phyloP scores from a whole-genome alignment of 1,139 yeast genomes.

The Lodderomyces orthopsilosis region DNA sequence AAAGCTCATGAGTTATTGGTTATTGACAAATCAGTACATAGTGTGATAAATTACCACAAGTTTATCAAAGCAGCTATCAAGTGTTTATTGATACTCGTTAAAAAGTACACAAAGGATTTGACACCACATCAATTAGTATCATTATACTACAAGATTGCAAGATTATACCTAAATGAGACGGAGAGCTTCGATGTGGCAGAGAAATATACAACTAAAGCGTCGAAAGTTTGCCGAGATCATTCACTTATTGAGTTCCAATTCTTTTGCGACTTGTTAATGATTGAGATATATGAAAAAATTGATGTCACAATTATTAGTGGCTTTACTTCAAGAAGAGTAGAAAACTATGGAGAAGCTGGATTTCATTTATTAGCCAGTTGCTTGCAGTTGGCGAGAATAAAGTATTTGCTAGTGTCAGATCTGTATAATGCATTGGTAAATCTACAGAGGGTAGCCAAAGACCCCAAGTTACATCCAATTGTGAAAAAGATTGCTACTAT shows the following conservation, averaged over 20 bases:
- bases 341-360: constrained; percentile 14
- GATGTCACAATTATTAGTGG: constrained; percentile 24
- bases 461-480: constrained; percentile 9
- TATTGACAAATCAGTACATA: constrained; percentile 15
- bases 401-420: constrained; percentile 25
- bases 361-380: constrained; percentile 18
- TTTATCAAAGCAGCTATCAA: constrained; percentile 40
- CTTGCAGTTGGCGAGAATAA: constrained; percentile 28
- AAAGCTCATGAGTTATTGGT: constrained; percentile 25
- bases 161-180: constrained; percentile 40
- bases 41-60: constrained; percentile 28
- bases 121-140: constrained; percentile 30
- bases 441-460: constrained; percentile 20
- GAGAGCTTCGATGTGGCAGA: constrained; percentile 38
- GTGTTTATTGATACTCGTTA: constrained; percentile 30
- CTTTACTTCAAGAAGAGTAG: constrained; percentile 26
- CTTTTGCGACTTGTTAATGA: constrained; percentile 31
- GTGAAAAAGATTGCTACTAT: constrained; percentile 13
- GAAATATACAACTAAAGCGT: constrained; percentile 36
- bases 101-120: constrained; percentile 24
- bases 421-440: constrained; percentile 23
- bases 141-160: constrained; percentile 34
- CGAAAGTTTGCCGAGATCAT: constrained; percentile 32
- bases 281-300: constrained; percentile 29
- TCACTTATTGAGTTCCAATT: constrained; percentile 20